Evolutionary conservation across 495 filamentous ascomycete species (phyloP), one percentile per base, ranked within the genome.

Genomic region (Aspergillus wentii): DNA sequence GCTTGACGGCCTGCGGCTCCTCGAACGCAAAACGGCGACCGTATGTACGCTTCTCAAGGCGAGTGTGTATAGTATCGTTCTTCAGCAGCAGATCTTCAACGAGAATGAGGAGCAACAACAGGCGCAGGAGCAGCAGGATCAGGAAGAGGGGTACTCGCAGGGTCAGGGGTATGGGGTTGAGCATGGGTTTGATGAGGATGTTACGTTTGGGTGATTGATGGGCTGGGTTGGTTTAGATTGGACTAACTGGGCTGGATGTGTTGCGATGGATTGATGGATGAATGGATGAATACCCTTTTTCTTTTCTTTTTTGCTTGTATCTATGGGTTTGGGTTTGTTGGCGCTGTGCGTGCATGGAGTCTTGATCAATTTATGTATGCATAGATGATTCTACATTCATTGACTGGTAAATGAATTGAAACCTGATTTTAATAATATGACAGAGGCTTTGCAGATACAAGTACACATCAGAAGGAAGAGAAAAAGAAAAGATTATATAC

Each of bases 41-140:
- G 92, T 96, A 21, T 95, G 91, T 62, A 98, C 92, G 41, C 56
- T 96, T 56, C 72, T 98, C 55, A 97, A 98, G 69, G 91, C 92
- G 21, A 96, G 91, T 62, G 92, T 97, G 33, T 97, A 97, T 61
- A 92, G 85, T 57, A 96, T 98, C 70, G 89, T 98, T 48, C 60
- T 98, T 68, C 88, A 97, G 74, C 88, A 96, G 71, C 85, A 96
- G 76, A 92, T 94, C 40, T 79, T 82, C 40, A 79, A 81, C 54
- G 71, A 78, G 47, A 71, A 61, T 37, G 67, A 62, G 43, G 62
- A 64, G 40, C 58, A 58, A 38, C 52, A 57, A 36, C 56, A 66
- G 26, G 51, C 65, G 27, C 40, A 51, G 30, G 41, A 63, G 36
- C 43, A 60, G 35, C 41, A 54, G 27, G 43, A 56, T 30, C 28